A percentile compares a stretch with the other conserved stretches of the same genome.
Conservation (phyloP, 768 basidiomycete species). For the Suillus spraguei region DNA sequence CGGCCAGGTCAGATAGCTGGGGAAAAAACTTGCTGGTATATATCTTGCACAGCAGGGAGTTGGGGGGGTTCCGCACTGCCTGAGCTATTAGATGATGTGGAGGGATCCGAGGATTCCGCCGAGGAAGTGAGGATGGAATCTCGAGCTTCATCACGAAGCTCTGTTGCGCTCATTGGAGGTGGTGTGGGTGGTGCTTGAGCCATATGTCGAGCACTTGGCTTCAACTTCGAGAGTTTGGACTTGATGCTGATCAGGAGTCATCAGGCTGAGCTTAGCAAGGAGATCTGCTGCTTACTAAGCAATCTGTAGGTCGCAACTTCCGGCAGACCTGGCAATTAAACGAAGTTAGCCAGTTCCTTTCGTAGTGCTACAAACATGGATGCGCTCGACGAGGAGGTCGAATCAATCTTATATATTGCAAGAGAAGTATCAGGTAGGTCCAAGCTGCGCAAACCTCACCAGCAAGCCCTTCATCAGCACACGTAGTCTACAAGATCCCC, state of each 20-base stretch:
- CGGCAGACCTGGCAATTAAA: not conserved
- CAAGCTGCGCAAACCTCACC: slow-evolving; percentile 3
- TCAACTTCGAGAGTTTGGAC: slow-evolving; percentile 13
- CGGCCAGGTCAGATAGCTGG: slow-evolving; percentile 45
- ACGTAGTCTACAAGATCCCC: slow-evolving; percentile 87
- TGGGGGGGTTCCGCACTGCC: slow-evolving; percentile 19
- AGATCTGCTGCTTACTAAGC: slow-evolving; percentile 27
- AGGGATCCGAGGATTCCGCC: slow-evolving; percentile 1
- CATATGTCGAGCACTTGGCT: slow-evolving; percentile 36
- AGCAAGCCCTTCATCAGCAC: slow-evolving; percentile 19
- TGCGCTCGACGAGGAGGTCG: slow-evolving; percentile 72
- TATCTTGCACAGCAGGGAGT: slow-evolving; percentile 28
- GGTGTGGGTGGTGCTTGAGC: slow-evolving; percentile 64
- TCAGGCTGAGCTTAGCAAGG: too few relatives aligned
- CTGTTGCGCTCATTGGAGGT: slow-evolving; percentile 57
- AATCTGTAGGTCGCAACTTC: not conserved
- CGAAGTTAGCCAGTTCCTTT: not conserved
- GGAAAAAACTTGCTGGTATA: slow-evolving; percentile 49
- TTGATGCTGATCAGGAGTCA: not conserved
- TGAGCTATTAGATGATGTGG: slow-evolving; percentile 8
- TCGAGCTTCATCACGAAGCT: slow-evolving; percentile 56
- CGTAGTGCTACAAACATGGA: slow-evolving; percentile 44
- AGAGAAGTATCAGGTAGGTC: slow-evolving; percentile 84
- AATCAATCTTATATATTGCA: slow-evolving; percentile 88
- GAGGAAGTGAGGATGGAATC: slow-evolving; percentile 11